Evolutionary conservation across 306 rosid species (phyloP), one percentile per base, ranked within the genome.

Genomic region (Quercus rubra): DNA sequence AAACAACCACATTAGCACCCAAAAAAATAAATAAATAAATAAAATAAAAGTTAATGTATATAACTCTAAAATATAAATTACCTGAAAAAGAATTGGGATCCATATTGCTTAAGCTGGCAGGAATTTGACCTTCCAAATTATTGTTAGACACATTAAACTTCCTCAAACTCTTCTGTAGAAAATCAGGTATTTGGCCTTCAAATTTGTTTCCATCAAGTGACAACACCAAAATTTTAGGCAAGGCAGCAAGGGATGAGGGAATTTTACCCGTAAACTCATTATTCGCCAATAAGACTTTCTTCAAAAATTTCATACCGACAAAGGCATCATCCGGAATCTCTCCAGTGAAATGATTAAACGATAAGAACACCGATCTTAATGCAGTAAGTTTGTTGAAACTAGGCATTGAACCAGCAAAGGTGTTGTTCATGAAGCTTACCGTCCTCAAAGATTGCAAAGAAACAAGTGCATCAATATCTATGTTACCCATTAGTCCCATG

Each of bases 371-470:
- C 5, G 96, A 83, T 71, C 81, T 88, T 57, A 95, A 56, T 51
- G 66, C 76, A 15, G 81, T 80, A 2, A 93, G 57, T 73, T 58
- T 52, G 58, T 77, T 87, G 1, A 95, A 5, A 31, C 81, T 61
- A 1, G 99, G 99, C 73, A 90, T 67, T 8, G 91, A 79, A 18
- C 99, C 99, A 13, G 56, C 81, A 72, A 95, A 88, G 6, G 96
- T 85, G 71, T 95, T 95, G 83, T 93, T 95, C 99, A 88, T 90
- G 56, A 95, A 75, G 88, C 96, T 89, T 7, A 95, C 3, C 0
- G 87, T 72, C 19, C 89, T 75, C 63, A 95, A 79, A 21, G 46
- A 76, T 0, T 89, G 69, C 76, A 91, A 54, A n/a, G 81, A 35
- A 21, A 46, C 67, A 0, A 95, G 88, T 62, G 91, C 55, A 3